Percentiles rank a stretch among this genome's conserved stretches.
Evolutionary conservation across 768 basidiomycete species (phyloP).

Genomic region (Lactifluus volemus): DNA sequence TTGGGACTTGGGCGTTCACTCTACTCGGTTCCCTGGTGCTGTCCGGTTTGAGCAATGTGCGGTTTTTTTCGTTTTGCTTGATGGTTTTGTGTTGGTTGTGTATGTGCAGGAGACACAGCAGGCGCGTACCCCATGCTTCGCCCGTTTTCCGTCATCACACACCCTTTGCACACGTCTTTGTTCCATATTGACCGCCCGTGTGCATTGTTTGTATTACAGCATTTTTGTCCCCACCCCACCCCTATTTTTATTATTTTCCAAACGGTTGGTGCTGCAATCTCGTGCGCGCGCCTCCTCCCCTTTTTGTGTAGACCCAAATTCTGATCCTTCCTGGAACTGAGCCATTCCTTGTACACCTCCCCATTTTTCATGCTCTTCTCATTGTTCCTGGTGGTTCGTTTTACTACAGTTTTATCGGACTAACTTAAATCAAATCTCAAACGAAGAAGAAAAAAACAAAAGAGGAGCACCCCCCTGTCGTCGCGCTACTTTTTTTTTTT

Average conservation of each 20-base stretch:
- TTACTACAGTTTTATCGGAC: constrained; percentile 1
- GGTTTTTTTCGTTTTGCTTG: not conserved
- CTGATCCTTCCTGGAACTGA: not conserved
- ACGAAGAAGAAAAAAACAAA: not conserved
- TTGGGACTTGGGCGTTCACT: not conserved
- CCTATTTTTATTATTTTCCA: not conserved
- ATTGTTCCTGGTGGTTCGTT: not conserved
- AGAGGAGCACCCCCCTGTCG: not conserved
- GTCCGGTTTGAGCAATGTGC: not conserved
- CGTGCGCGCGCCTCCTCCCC: not conserved
- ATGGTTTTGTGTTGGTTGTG: not conserved
- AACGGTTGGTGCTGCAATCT: too few relatives aligned
- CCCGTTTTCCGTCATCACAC: not conserved
- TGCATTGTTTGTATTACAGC: constrained; percentile 8
- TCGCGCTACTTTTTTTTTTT: not conserved
- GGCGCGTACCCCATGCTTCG: too few relatives aligned
- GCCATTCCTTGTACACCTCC: constrained; percentile 11
- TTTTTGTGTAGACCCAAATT: not conserved
- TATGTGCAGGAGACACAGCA: not conserved
- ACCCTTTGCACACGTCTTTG: not conserved
- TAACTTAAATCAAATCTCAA: not conserved
- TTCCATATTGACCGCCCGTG: not conserved
- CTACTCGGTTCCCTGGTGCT: not conserved
- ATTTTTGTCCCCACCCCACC: not conserved
- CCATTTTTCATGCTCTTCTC: not conserved